phyloP scores from a whole-genome alignment of 2,329 filamentous ascomycete genomes.

The Diplodia sapinea region DNA sequence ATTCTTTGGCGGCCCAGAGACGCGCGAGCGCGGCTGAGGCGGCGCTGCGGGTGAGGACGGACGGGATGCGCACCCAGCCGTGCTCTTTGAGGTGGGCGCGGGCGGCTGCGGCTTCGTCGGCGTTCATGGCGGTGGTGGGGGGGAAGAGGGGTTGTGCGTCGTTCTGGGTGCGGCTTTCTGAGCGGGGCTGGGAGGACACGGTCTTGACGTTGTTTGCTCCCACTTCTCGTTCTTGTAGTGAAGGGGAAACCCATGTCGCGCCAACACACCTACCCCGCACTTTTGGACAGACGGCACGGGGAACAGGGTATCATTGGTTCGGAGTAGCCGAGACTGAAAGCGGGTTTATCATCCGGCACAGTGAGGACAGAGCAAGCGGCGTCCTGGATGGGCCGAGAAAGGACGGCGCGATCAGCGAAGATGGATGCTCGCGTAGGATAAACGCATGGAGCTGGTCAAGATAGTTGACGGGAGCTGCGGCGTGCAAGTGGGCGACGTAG shows the following conservation, averaged over 20 bases:
- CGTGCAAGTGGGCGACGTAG: too few species aligned
- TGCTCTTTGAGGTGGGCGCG: conserved; percentile 37
- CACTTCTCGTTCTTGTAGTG: background rate
- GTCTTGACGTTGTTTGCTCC: background rate
- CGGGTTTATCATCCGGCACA: background rate
- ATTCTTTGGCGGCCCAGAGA: conserved; percentile 40
- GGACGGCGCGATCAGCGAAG: too few species aligned
- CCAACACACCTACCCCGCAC: conserved; percentile 5
- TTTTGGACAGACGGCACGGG: background rate
- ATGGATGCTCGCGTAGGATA: too few species aligned
- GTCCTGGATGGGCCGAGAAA: too few species aligned
- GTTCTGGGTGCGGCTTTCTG: background rate
- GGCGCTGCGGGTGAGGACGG: conserved; percentile 36
- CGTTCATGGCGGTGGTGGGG: conserved; percentile 31
- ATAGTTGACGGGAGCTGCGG: too few species aligned
- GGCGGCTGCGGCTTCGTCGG: conserved; percentile 14
- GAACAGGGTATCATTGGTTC: background rate
- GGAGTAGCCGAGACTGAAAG: background rate
- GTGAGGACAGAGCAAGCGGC: too few species aligned
- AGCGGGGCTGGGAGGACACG: background rate
- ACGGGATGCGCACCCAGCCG: conserved; percentile 39
- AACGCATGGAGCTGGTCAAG: too few species aligned
- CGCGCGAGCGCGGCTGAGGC: conserved; percentile 35
- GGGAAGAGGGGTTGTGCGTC: too few species aligned
- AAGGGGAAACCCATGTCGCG: background rate